Evolutionary conservation across 1,139 yeast species (phyloP), one percentile per base, ranked within the genome.

Genomic region (Pneumocystis wakefieldiae): DNA sequence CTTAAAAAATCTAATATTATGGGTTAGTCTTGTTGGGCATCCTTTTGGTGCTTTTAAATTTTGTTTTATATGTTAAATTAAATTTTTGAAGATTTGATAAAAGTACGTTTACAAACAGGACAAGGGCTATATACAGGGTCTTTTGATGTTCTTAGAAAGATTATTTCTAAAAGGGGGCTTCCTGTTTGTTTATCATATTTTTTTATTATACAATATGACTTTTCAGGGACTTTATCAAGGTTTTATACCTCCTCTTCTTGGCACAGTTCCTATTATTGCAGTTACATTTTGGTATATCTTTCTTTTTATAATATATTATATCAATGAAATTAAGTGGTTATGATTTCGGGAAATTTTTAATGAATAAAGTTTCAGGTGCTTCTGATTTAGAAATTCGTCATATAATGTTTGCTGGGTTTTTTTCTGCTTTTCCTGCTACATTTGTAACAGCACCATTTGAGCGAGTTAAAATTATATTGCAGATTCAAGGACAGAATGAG

Each of bases 241-340:
- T 65, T 95, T 88, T 37, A 79, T 85, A 42, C 95, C 96, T 12
- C 98, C 98, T 5, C 77, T 92, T 62, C 74, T 87, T 37, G 98
- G 98, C 39, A 97, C 92, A 37, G 92, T 97, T 0, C 98, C 98
- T 57, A 92, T 92, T 89, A 92, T 92, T 78, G 97, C 97, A 12
- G 94, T 92, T 41, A 87, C 96, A 1, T 92, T 92, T 78, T 91
- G 97, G 97, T 64, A 62, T 24, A 35, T 61, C 60, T 35, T 19
- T 79, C 78, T 12, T 48, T 57, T 85, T 4, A 87, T 86, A 2
- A 66, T 24, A 28, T 28, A 19, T 10, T 10, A 8, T 12, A 29
- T 24, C 7, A 29, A 19, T 57, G 8, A 12, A 24, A 72, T 10
- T 69, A 70, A 63, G 60, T 60, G 97, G 97, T 72, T 92, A 92